phyloP scores from a whole-genome alignment of 106 monocot genomes.

The Platanthera guangdongensis region DNA sequence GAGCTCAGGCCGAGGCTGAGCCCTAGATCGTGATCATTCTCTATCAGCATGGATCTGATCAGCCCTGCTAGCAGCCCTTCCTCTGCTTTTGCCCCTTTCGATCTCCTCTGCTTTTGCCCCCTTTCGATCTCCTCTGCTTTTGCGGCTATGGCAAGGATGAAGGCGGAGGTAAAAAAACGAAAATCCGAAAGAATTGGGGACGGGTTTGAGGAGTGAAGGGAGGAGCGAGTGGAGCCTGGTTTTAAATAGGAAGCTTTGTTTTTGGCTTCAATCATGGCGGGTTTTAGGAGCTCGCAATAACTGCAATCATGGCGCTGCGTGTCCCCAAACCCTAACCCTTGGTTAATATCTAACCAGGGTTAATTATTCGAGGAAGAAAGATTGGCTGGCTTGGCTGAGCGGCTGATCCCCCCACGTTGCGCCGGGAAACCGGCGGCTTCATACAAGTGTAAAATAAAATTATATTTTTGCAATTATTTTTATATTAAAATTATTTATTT shows the following conservation, averaged over 20 bases:
- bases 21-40: constrained; percentile 17
- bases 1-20: constrained; percentile 17
- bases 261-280: not conserved
- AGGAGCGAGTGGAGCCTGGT: not conserved
- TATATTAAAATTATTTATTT: no score
- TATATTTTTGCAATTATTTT: no score
- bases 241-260: constrained; percentile 3
- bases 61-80: not conserved
- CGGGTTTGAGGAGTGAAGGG: not conserved
- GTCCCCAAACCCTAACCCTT: not conserved
- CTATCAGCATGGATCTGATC: constrained; percentile 9
- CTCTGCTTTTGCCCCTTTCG: not conserved
- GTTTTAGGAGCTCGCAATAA: not conserved
- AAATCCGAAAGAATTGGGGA: not conserved
- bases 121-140: not conserved
- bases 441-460: not conserved
- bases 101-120: not conserved
- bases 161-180: not conserved
- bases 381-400: no score
- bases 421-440: not conserved
- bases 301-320: not conserved
- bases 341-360: not conserved
- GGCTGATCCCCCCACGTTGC: not conserved
- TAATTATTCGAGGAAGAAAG: not conserved
- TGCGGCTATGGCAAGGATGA: not conserved